Base-by-base conservation (phyloP, 2,329 filamentous ascomycete species). In the Colletotrichum nymphaeae region DNA sequence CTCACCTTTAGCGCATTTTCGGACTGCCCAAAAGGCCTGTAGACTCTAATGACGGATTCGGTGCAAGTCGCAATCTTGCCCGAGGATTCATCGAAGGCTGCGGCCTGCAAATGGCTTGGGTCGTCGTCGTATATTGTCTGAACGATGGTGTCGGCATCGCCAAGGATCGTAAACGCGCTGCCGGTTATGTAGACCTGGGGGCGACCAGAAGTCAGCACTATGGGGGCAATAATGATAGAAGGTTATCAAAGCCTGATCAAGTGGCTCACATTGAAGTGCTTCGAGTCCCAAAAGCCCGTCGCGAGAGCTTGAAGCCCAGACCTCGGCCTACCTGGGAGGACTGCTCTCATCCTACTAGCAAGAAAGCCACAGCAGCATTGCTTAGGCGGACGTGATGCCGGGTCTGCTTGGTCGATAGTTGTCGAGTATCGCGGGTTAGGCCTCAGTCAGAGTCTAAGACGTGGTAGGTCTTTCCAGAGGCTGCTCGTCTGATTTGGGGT, bases 121-220 rank as follows among this genome's bases (percentile, higher is more conserved):
- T 94, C 91, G 79, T 97, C 93, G 79, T 97, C 92, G 84, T 98
- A 97, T 77, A 97, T 93, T 4, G 95, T 98, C 83, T 99, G 97
- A 42, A 98, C 84, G 75, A 98, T 90, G 67, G 90, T 90, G 74
- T 92, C 88, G 65, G 94, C 90, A 63, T 91, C 93, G 79, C 91
- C 89, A 77, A 98, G 91, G 78, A 99, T 92, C 66, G 97, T 91
- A 76, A 98, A 90, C 74, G 94, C 94, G 83, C 93, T 94, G 79
- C 96, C 96, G 73, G 94, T 97, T 76, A 98, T 93, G 84, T 98
- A 99, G 64, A 91, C 91, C 94, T 97, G 79, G 37, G 52, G 63
- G 37, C 4, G 57, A 32, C 30, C 12, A 35, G 14, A 55, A 9
- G 53, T 76, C 60, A 76, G 63, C 68, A 42, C 19, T 7, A 26